Evolutionary conservation across 1,139 yeast species (phyloP).

Genomic region (Pichia sp.): DNA sequence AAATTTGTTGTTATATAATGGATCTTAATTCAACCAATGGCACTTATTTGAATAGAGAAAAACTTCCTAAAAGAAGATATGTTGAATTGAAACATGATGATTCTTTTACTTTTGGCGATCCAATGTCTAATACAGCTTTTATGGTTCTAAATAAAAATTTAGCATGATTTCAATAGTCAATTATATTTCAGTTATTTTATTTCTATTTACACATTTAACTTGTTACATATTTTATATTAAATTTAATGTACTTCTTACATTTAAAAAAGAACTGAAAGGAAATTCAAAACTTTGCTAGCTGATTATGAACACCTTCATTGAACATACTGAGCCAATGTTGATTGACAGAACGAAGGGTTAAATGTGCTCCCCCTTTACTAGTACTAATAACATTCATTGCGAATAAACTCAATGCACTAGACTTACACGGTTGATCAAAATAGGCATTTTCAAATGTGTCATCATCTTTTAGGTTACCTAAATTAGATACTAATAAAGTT

Average conservation of each 20-base stretch:
- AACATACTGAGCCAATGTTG: conserved; percentile 10
- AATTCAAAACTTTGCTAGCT: not conserved
- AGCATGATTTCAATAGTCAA: no score
- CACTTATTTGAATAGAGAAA: conserved; percentile 38
- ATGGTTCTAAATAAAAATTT: not conserved
- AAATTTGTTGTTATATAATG: conserved; percentile 34
- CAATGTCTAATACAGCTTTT: not conserved
- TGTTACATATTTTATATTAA: no score
- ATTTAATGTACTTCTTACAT: not conserved
- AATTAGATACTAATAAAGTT: conserved; percentile 12
- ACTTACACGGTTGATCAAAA: conserved; percentile 15
- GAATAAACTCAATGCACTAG: conserved; percentile 13
- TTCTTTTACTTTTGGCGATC: conserved; percentile 37
- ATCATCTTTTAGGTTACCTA: conserved; percentile 10
- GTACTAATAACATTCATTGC: conserved; percentile 14
- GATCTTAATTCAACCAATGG: conserved; percentile 53
- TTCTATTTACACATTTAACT: no score
- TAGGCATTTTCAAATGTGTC: conserved; percentile 10
- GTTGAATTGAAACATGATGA: conserved; percentile 46
- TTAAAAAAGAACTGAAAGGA: not conserved
- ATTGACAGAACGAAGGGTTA: conserved; percentile 9
- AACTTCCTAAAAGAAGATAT: conserved; percentile 40
- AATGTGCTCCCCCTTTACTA: conserved; percentile 9
- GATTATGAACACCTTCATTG: conserved; percentile 4
- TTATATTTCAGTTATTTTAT: no score